Percentiles rank a stretch among this genome's conserved stretches.
Evolutionary conservation across 148 eudicot genomes (phyloP).

Genomic region (Talinum fruticosum): DNA sequence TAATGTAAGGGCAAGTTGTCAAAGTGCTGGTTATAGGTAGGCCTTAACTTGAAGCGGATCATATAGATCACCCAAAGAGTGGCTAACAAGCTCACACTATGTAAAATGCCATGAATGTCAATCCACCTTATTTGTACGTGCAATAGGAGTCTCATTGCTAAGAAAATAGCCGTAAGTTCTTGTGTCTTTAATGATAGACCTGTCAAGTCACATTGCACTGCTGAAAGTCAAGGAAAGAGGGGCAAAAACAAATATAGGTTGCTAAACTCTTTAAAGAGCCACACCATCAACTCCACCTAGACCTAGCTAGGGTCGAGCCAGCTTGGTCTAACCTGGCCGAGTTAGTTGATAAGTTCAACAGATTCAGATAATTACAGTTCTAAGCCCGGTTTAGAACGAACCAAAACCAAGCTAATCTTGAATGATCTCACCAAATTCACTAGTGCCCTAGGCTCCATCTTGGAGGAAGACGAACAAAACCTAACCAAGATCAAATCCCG

Average conservation of each 20-base stretch:
- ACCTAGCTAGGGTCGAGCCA: too few species aligned
- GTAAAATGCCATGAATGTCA: background rate
- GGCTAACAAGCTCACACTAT: conserved; percentile 17
- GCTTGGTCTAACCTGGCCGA: too few species aligned
- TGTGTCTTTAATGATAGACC: conserved; percentile 85
- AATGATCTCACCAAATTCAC: too few species aligned
- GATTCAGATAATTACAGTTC: too few species aligned
- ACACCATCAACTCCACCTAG: too few species aligned
- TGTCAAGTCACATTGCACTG: conserved; percentile 20
- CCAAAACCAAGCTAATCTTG: too few species aligned
- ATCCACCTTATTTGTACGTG: background rate
- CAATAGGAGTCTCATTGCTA: conserved; percentile 48
- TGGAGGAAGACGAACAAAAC: too few species aligned
- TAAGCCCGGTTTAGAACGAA: too few species aligned
- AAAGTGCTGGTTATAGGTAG: conserved; percentile 53
- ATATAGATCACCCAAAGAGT: conserved; percentile 87
- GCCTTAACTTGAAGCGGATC: conserved; percentile 74
- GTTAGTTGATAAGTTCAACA: too few species aligned
- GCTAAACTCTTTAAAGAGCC: too few species aligned
- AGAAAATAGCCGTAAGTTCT: conserved; percentile 74
- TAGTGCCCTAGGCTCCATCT: too few species aligned
- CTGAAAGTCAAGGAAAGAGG: background rate
- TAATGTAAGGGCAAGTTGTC: conserved; percentile 61
- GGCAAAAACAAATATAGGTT: background rate
- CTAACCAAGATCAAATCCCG: too few species aligned